phyloP scores from a whole-genome alignment of 73 alveolate genomes.

The Durusdinium trenchii region DNA sequence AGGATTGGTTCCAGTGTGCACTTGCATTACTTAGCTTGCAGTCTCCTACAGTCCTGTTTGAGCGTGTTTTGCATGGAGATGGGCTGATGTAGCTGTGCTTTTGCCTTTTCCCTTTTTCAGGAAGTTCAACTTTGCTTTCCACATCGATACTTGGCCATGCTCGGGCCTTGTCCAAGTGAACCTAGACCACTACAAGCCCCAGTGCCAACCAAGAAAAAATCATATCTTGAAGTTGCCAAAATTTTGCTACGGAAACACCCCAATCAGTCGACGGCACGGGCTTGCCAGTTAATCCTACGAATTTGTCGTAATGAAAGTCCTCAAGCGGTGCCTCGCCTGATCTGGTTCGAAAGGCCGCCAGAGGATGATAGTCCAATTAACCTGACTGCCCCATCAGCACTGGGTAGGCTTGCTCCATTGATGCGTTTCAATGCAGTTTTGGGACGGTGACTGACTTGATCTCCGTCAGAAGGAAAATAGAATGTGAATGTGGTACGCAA shows the following conservation, averaged over 20 bases:
- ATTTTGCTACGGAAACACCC: background rate
- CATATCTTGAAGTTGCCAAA: background rate
- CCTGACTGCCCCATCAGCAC: background rate
- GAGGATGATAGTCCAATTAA: background rate
- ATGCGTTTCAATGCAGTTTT: slow-evolving; percentile 8
- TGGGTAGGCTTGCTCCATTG: background rate
- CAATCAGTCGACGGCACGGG: background rate
- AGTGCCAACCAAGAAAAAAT: background rate
- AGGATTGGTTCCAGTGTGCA: no score
- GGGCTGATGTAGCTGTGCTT: background rate
- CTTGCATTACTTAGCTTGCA: no score
- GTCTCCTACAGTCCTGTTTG: no score
- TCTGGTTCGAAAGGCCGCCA: background rate
- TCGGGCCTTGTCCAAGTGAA: background rate
- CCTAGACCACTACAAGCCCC: background rate
- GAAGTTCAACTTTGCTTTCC: background rate
- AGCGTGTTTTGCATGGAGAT: no score
- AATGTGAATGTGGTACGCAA: no score
- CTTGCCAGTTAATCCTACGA: background rate
- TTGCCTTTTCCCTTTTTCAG: background rate
- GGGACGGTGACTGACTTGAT: no score
- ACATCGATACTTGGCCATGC: background rate
- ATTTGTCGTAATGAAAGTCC: background rate
- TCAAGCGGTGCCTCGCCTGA: background rate
- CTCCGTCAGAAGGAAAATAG: no score